These are phyloP conservation scores for Starmera caribaea DNA, from an alignment of 805 yeast species.

Conservation along the genomic window DNA sequence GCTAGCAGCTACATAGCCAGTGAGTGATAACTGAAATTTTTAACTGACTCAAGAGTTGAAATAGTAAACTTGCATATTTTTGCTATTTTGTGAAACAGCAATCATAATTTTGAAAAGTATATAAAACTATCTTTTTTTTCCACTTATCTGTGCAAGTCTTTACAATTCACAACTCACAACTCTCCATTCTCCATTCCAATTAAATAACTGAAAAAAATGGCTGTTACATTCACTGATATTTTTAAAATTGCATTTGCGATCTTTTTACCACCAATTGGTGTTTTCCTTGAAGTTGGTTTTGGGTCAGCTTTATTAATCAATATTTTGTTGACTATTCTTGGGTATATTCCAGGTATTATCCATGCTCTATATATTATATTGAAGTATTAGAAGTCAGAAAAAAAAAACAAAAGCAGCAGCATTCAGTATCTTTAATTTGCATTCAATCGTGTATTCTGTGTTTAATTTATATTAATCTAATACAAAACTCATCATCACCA, in stretches of 20 bases:
- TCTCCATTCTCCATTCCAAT: too few species aligned
- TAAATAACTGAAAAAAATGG: slow-evolving; percentile 25
- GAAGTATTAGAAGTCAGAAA: slow-evolving; percentile 12
- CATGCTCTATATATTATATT: slow-evolving; percentile 48
- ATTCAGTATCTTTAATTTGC: neutral
- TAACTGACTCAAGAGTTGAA: too few species aligned
- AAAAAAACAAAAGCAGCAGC: neutral
- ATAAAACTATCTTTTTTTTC: too few species aligned
- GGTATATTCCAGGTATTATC: slow-evolving; percentile 64
- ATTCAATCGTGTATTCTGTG: neutral
- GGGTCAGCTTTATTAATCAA: slow-evolving; percentile 27
- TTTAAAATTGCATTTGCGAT: slow-evolving; percentile 38
- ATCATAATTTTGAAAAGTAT: too few species aligned
- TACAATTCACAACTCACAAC: too few species aligned
- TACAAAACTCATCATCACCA: too few species aligned
- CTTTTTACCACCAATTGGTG: slow-evolving; percentile 49
- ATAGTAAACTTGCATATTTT: too few species aligned
- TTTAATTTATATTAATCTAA: too few species aligned
- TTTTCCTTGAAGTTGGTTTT: slow-evolving; percentile 44
- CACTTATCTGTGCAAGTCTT: too few species aligned
- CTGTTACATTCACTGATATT: slow-evolving; percentile 38
- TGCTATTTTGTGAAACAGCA: too few species aligned
- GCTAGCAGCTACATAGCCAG: too few species aligned
- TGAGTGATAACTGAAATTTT: too few species aligned
- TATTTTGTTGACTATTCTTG: slow-evolving; percentile 52